These are phyloP conservation scores for Leccinum uliginosum DNA, from an alignment of 768 basidiomycete species.

Conservation along the genomic window DNA sequence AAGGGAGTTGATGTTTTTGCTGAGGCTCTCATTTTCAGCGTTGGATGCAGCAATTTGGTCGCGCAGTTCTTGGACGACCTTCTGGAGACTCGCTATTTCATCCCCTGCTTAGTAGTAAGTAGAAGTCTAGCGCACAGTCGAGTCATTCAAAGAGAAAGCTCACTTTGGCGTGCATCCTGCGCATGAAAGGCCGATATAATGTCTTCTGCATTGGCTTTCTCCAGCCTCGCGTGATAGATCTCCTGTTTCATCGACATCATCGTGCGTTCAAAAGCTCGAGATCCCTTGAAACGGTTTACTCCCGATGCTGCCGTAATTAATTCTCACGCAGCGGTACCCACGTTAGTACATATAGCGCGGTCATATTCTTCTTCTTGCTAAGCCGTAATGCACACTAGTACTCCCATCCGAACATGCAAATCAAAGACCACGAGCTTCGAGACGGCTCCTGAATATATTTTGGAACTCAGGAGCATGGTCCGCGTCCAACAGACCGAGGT, in stretches of 20 bases:
- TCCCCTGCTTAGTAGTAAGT: background rate
- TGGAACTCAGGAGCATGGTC: slow-evolving; percentile 23
- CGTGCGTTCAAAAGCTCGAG: background rate
- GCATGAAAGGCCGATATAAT: background rate
- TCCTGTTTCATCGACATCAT: background rate
- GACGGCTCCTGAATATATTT: slow-evolving; percentile 17
- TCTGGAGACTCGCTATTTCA: background rate
- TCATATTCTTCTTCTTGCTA: no score
- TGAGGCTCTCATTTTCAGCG: background rate
- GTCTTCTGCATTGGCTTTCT: background rate
- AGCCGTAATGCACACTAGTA: no score
- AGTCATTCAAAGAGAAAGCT: background rate
- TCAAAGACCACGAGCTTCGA: slow-evolving; percentile 10
- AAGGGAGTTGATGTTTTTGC: background rate
- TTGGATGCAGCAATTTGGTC: background rate
- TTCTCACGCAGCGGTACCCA: no score
- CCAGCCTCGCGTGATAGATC: background rate
- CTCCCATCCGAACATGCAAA: background rate
- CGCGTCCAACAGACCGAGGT: slow-evolving; percentile 23
- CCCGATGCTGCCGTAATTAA: background rate
- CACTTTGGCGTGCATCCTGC: background rate
- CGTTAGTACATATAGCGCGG: no score
- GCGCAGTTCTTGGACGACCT: background rate
- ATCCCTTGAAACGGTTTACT: no score
- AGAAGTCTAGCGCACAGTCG: background rate